phyloP scores from a whole-genome alignment of 441 rosid species.

The Biscutella auriculata region DNA sequence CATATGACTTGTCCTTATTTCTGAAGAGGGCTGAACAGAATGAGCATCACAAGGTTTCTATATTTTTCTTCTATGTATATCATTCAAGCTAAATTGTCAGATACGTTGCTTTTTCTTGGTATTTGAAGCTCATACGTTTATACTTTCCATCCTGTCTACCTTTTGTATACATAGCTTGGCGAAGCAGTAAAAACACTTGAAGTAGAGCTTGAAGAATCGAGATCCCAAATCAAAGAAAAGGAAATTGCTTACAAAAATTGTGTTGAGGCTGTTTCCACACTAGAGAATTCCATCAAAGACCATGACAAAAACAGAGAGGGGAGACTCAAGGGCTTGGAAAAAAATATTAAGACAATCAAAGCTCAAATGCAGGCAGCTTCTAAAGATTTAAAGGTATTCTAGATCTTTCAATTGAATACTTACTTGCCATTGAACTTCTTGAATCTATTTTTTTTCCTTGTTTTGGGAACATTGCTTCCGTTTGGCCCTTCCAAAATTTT shows the following conservation, averaged over 20 bases:
- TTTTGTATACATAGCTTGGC: slow-evolving; percentile 45
- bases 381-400: slow-evolving; percentile 74
- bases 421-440: neutral
- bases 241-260: slow-evolving; percentile 46
- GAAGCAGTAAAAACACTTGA: slow-evolving; percentile 80
- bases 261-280: slow-evolving; percentile 40
- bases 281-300: slow-evolving; percentile 81
- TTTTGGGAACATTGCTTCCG: neutral
- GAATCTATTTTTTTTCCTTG: neutral
- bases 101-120: slow-evolving; percentile 4
- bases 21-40: slow-evolving; percentile 90
- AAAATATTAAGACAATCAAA: slow-evolving; percentile 60
- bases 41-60: slow-evolving; percentile 86
- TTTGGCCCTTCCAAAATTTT: neutral
- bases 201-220: slow-evolving; percentile 71
- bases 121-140: slow-evolving; percentile 1
- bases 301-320: slow-evolving; percentile 77
- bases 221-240: slow-evolving; percentile 52
- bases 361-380: slow-evolving; percentile 68
- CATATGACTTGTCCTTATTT: slow-evolving; percentile 82
- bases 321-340: slow-evolving; percentile 71
- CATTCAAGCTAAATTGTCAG: neutral
- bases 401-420: neutral
- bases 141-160: neutral
- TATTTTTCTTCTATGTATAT: slow-evolving; percentile 2